Percentiles rank a stretch among this genome's conserved stretches.
These are phyloP conservation scores for Cercospora zeae-maydis DNA, from an alignment of 2,329 filamentous ascomycete species.

Conservation along the genomic window DNA sequence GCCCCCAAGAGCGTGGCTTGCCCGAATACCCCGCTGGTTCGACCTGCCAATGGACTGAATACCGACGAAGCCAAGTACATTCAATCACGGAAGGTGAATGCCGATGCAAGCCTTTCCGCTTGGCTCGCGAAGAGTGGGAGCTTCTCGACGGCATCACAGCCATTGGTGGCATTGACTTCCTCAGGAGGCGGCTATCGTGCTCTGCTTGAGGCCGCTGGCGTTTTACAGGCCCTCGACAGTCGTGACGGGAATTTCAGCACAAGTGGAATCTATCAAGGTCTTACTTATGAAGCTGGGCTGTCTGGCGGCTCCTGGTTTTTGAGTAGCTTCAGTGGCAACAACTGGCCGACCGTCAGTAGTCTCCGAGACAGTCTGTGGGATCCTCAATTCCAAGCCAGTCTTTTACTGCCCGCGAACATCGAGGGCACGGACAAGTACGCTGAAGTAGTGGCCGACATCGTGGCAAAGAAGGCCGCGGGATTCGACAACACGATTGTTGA, in stretches of 20 bases:
- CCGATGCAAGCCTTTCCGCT: conserved; percentile 38
- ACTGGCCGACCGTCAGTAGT: conserved; percentile 45
- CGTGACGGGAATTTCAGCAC: conserved; percentile 42
- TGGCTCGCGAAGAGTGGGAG: conserved; percentile 41
- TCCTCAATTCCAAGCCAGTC: conserved; percentile 38
- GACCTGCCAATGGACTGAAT: conserved; percentile 37
- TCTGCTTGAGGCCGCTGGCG: conserved; percentile 40
- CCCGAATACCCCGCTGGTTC: conserved; percentile 39
- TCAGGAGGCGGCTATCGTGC: conserved; percentile 46
- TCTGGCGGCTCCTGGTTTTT: conserved; percentile 49
- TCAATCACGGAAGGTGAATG: conserved; percentile 38
- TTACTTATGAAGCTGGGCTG: conserved; percentile 47
- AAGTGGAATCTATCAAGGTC: conserved; percentile 44
- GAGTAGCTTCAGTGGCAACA: conserved; percentile 45
- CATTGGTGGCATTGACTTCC: conserved; percentile 42
- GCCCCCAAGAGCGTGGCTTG: conserved; percentile 39
- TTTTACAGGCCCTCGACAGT: conserved; percentile 45
- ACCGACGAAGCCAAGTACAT: conserved; percentile 41
- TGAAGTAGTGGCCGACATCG: conserved; percentile 36
- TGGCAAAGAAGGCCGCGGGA: conserved; percentile 39
- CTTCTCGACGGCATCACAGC: conserved; percentile 39
- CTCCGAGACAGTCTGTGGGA: conserved; percentile 43
- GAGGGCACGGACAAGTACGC: conserved; percentile 31
- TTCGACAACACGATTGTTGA: conserved; percentile 43
- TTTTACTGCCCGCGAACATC: conserved; percentile 38